phyloP scores from a whole-genome alignment of 805 yeast species.

The Cyberlindnera mrakii region DNA sequence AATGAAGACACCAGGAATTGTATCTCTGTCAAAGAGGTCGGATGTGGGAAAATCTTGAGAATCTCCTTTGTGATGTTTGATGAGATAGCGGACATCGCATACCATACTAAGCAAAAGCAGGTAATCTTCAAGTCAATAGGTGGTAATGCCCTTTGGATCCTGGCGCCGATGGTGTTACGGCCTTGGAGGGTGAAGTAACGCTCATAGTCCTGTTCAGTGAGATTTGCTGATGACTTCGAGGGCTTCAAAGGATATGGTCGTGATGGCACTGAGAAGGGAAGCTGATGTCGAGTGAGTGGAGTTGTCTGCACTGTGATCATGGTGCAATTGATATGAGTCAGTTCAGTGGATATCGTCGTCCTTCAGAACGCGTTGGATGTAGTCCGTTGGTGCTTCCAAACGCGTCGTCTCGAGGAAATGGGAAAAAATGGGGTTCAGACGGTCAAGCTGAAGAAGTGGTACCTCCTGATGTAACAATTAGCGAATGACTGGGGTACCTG shows the following conservation, averaged over 20 bases:
- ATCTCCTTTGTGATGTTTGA: conserved; percentile 78
- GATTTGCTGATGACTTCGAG: conserved; percentile 20
- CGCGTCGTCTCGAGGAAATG: too few species aligned
- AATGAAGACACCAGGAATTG: conserved; percentile 73
- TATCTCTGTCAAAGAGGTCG: conserved; percentile 83
- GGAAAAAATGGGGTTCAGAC: too few species aligned
- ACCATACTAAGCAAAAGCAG: conserved; percentile 69
- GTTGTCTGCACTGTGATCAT: too few species aligned
- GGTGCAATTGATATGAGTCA: too few species aligned
- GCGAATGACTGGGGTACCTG: too few species aligned
- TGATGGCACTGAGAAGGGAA: too few species aligned
- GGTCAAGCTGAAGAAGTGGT: too few species aligned
- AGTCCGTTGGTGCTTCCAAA: too few species aligned
- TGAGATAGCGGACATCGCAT: conserved; percentile 70
- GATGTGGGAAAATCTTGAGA: conserved; percentile 61
- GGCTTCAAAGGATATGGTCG: conserved; percentile 14
- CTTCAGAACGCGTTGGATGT: too few species aligned
- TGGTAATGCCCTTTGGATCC: conserved; percentile 20
- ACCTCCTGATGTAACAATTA: too few species aligned
- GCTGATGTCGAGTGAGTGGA: too few species aligned
- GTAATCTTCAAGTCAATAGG: conserved; percentile 38
- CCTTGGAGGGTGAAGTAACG: conserved; percentile 20
- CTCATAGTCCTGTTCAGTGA: conserved; percentile 20
- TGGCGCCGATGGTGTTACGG: conserved; percentile 6
- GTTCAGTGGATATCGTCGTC: too few species aligned